Percentiles rank a stretch among this genome's conserved stretches.
These are phyloP conservation scores for Aspergillus sp. DNA, from an alignment of 2,329 filamentous ascomycete genomes.

Conservation along the genomic window DNA sequence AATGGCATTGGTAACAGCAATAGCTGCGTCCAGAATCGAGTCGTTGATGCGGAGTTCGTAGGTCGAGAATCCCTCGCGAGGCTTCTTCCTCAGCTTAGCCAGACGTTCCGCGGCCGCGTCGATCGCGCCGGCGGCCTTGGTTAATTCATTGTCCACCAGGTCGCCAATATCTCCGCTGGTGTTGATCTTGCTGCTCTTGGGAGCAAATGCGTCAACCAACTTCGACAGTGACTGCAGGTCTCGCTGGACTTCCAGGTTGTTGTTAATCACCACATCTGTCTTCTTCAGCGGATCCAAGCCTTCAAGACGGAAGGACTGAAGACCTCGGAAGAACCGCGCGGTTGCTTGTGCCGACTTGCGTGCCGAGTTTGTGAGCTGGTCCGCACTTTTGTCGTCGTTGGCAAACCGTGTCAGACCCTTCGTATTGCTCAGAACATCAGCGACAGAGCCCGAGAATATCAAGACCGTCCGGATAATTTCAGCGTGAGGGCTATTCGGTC, in stretches of 20 bases:
- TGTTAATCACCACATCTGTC: constrained; percentile 95
- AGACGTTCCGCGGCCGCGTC: constrained; percentile 83
- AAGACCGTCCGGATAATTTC: constrained; percentile 92
- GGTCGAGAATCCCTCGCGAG: constrained; percentile 87
- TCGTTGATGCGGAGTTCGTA: constrained; percentile 97
- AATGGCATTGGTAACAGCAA: constrained; percentile 89
- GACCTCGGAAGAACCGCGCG: constrained; percentile 86
- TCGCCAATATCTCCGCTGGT: constrained; percentile 81
- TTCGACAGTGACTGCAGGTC: constrained; percentile 91
- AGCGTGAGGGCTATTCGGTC: constrained; percentile 77
- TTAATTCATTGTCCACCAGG: constrained; percentile 83
- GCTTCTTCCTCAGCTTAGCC: constrained; percentile 89
- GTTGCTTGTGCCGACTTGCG: constrained; percentile 78
- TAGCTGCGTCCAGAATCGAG: constrained; percentile 84
- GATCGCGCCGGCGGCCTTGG: constrained; percentile 90
- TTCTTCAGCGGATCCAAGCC: constrained; percentile 85
- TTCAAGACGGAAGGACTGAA: constrained; percentile 89
- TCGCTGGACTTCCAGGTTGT: constrained; percentile 91
- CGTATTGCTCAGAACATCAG: constrained; percentile 90
- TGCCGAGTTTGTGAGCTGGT: constrained; percentile 73
- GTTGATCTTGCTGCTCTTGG: constrained; percentile 72
- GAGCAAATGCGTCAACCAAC: constrained; percentile 82
- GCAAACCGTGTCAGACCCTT: constrained; percentile 91
- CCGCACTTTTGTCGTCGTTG: constrained; percentile 89
- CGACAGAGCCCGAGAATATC: constrained; percentile 79